Percentiles rank a stretch among this genome's conserved stretches.
These are phyloP conservation scores for Fusarium sp. DNA, from an alignment of 2,329 filamentous ascomycete species.

Conservation along the genomic window DNA sequence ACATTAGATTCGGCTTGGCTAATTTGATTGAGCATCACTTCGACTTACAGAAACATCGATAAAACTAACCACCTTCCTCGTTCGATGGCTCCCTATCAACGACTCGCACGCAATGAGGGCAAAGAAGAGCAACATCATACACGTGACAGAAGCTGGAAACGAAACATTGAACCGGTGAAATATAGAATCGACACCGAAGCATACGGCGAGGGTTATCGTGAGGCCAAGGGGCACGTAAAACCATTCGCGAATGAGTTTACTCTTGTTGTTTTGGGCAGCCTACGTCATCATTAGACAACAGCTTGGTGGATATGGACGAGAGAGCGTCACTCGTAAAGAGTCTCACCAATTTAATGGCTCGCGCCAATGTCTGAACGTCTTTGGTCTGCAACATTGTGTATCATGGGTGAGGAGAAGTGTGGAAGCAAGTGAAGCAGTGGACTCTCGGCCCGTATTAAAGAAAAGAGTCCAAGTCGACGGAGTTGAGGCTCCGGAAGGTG, in stretches of 20 bases:
- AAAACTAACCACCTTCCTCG: constrained; percentile 59
- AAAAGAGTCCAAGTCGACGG: constrained; percentile 7
- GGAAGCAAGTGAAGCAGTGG: constrained; percentile 11
- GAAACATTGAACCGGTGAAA: constrained; percentile 61
- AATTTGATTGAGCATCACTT: background rate
- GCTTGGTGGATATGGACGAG: background rate
- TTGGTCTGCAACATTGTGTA: constrained; percentile 34
- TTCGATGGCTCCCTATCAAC: constrained; percentile 61
- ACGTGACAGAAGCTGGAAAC: constrained; percentile 71
- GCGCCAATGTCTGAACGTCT: constrained; percentile 29
- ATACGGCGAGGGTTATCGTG: constrained; percentile 54
- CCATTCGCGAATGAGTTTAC: constrained; percentile 53
- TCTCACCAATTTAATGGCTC: constrained; percentile 40
- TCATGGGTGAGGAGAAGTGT: background rate
- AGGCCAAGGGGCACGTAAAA: constrained; percentile 63
- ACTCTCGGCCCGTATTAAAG: constrained; percentile 10
- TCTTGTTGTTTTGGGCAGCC: constrained; percentile 31
- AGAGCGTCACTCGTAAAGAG: background rate
- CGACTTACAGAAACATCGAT: constrained; percentile 65
- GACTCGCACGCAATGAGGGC: constrained; percentile 60
- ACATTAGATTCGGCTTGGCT: background rate
- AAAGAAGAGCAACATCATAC: constrained; percentile 66
- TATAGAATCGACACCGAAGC: constrained; percentile 59
- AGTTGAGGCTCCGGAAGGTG: constrained; percentile 27
- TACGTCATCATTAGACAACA: constrained; percentile 21